Percentiles rank a stretch among this genome's conserved stretches.
These are phyloP conservation scores for Termitomyces sp. DNA, from an alignment of 768 basidiomycete species.

Conservation along the genomic window DNA sequence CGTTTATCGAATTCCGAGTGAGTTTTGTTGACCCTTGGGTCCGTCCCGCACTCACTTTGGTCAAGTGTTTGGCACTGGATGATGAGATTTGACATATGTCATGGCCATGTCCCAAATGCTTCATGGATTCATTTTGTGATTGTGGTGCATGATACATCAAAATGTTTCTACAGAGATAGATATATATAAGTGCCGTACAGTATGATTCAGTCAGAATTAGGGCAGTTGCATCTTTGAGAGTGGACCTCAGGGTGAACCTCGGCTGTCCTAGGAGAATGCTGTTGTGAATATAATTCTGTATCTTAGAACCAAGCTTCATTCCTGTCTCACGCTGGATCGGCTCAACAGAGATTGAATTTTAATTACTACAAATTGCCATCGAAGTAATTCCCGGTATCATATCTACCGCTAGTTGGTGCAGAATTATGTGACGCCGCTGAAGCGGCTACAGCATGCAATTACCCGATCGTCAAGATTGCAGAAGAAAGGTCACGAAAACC, in stretches of 20 bases:
- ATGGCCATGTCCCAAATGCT: background rate
- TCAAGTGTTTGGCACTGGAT: slow-evolving; percentile 38
- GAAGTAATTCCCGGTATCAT: slow-evolving; percentile 17
- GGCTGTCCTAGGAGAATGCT: background rate
- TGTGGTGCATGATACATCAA: background rate
- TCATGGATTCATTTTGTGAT: background rate
- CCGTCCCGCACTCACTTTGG: background rate
- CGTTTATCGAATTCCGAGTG: slow-evolving; percentile 87
- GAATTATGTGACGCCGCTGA: background rate
- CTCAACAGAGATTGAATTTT: too few species aligned
- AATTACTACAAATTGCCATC: slow-evolving; percentile 14
- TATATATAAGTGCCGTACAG: background rate
- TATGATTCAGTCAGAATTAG: background rate
- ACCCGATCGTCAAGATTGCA: background rate
- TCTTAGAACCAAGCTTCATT: too few species aligned
- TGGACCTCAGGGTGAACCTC: too few species aligned
- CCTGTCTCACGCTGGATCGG: too few species aligned
- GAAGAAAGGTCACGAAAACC: background rate
- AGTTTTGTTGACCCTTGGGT: slow-evolving; percentile 19
- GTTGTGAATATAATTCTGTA: background rate
- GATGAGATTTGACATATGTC: slow-evolving; percentile 20
- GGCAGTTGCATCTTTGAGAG: too few species aligned
- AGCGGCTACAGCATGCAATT: background rate
- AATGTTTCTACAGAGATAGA: background rate
- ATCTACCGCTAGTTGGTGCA: background rate